Base-by-base conservation (phyloP, 2,329 filamentous ascomycete genomes). In the Paecilomyces formosus region DNA sequence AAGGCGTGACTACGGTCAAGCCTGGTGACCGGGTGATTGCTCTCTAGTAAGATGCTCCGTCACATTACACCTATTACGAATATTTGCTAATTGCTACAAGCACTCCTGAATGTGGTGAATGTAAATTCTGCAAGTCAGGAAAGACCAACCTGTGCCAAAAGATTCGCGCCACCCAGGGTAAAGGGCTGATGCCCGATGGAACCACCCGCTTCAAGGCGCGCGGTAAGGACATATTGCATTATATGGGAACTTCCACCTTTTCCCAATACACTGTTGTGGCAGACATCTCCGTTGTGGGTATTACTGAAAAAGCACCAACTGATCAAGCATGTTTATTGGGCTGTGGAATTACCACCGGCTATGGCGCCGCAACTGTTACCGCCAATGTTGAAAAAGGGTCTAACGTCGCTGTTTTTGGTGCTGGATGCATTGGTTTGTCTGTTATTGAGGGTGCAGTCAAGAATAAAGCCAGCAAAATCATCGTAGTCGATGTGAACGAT, bases 81-180 rank as follows among this genome's bases (percentile, higher is more conserved):
- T 51, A n/a, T 39, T 39, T 39, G 6, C 26, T 35, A 11, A 55
- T 21, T 11, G 15, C n/a, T 21, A n/a, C 9, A 24, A 96, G 92
- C 82, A 97, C 92, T 53, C 94, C 94, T 64, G 93, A 97, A 81
- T 97, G 94, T 82, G 83, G 85, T 67, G 93, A 97, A 78, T 99
- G 94, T 87, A 97, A 97, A 82, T 97, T 97, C 85, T 99, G 94
- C 88, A 94, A 91, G 78, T 97, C 93, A 49, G 94, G 93, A 80
- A 99, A 99, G 87, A 97, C 93, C 70, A 96, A 97, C 80, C 88
- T 97, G 60, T 97, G 93, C 80, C 93, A 94, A 76, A 97, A 97
- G 86, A 99, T 99, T 78, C 88, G 94, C 69, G 90, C 91, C 53
- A 97, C 94, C 51, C 94, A 99, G 80, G 94, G 94, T 69, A 89